Evolutionary conservation across 495 filamentous ascomycete genomes (phyloP), one percentile per base, ranked within the genome.

Genomic region (Penicillium chermesinum): DNA sequence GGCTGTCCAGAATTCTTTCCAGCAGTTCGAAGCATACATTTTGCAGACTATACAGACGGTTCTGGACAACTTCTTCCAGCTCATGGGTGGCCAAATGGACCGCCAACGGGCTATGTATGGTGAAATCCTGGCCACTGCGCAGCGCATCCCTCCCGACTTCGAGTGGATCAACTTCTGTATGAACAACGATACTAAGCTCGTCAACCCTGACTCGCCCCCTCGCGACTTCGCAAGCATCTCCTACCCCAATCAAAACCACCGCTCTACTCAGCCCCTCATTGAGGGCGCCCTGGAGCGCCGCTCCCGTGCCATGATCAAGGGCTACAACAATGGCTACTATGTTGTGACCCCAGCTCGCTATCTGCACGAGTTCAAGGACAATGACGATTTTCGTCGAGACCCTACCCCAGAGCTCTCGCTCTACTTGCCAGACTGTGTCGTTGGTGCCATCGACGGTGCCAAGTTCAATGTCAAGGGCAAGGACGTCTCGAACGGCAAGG

Each of bases 391-490:
- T 59, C 78, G 77, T 43, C 77, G 78, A 54, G 94, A 98, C 49
- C 90, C 91, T 6, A 66, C 71, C 18, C 94, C 91, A 0, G 90
- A 97, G 63, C 72, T 90, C 7, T 89, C 86, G 17, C 83, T 98
- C 44, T 98, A 89, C 63, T 81, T 98, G 7, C 93, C 93, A 37
- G 94, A 98, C 61, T 94, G 91, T 58, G 68, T 80, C 18, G 75
- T 97, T 47, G 88, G 91, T 46, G 75, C 76, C 3, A 74, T 89
- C 34, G 79, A 75, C 52, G 90, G 84, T 35, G 75, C 80, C 53
- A 96, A 95, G 64, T 96, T 98, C 81, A 85, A 79, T 57, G 75
- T 98, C 64, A 95, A 95, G 73, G 94, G 93, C 56, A 98, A 97
- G 69, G 89, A 97, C 59, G 78, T 78, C 4, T 78, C 75, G 30